Conservation (phyloP, 257 asterid species). For the Cordia subcordata region DNA sequence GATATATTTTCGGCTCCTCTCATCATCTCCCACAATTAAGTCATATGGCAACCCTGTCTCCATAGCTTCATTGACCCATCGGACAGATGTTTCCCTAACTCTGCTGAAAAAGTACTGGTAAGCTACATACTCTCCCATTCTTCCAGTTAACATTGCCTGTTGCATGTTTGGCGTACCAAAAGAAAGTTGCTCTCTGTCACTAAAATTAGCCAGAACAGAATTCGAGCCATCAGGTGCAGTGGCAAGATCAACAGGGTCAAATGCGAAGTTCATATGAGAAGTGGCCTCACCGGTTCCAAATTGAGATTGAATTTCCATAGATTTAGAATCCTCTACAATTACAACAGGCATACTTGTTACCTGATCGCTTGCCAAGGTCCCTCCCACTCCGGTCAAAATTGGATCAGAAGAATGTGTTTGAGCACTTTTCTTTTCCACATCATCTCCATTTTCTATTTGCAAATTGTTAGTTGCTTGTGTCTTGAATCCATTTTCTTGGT, state of each 20-base stretch:
- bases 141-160: constrained; percentile 70
- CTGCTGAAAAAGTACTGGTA: constrained; percentile 48
- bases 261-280: constrained; percentile 18
- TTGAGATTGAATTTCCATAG: constrained; percentile 21
- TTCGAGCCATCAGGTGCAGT: constrained; percentile 22
- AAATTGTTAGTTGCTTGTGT: constrained; percentile 18
- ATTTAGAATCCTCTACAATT: constrained; percentile 23
- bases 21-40: constrained; percentile 48
- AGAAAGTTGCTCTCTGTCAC: constrained; percentile 29
- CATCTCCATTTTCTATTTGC: constrained; percentile 19
- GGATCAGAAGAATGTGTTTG: constrained; percentile 12
- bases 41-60: constrained; percentile 93
- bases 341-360: constrained; percentile 14
- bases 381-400: constrained; percentile 24
- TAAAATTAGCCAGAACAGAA: constrained; percentile 22
- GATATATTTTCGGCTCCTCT: constrained; percentile 43
- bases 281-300: constrained; percentile 16
- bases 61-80: constrained; percentile 73
- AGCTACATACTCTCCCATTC: constrained; percentile 77
- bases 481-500: constrained; percentile 15
- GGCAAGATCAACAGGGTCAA: constrained; percentile 28
- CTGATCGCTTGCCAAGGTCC: constrained; percentile 23
- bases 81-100: constrained; percentile 39
- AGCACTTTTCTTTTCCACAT: constrained; percentile 18
- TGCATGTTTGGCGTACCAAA: constrained; percentile 19